Evolutionary conservation across 1,139 yeast genomes (phyloP).

Genomic region (Magnusiomyces sp.): DNA sequence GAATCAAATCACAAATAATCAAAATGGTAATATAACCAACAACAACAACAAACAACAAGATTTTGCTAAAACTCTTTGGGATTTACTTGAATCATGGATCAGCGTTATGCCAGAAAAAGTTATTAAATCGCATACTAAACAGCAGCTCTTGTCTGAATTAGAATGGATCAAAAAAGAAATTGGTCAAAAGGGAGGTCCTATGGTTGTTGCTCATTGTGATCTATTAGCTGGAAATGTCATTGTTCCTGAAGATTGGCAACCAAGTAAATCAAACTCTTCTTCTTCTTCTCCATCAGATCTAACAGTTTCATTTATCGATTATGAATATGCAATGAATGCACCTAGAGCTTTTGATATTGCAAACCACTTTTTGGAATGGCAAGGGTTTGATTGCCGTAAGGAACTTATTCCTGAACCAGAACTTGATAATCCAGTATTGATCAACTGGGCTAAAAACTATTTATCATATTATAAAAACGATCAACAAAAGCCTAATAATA

Average conservation of each 20-base stretch:
- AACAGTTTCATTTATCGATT: conserved; percentile 58
- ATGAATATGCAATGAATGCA: conserved; percentile 73
- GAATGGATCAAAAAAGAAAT: conserved; percentile 43
- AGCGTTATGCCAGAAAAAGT: conserved; percentile 42
- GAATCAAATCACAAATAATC: too few species aligned
- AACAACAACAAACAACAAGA: background rate
- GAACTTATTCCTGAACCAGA: conserved; percentile 50
- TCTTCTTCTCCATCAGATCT: conserved; percentile 8
- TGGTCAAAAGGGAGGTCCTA: conserved; percentile 38
- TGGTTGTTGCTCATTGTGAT: conserved; percentile 65
- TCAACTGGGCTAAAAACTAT: conserved; percentile 40
- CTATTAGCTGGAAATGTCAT: conserved; percentile 65
- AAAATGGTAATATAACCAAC: too few species aligned
- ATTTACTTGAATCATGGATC: conserved; percentile 54
- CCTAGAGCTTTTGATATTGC: conserved; percentile 79
- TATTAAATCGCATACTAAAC: conserved; percentile 19
- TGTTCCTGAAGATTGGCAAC: conserved; percentile 39
- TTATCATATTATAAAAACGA: conserved; percentile 15
- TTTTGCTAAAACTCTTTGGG: conserved; percentile 44
- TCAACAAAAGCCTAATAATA: background rate
- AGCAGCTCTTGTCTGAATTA: conserved; percentile 43
- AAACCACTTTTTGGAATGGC: conserved; percentile 85
- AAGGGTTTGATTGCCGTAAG: conserved; percentile 67
- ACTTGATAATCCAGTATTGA: conserved; percentile 38
- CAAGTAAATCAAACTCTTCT: background rate